Evolutionary conservation across 192 early-diverging fungal species (phyloP), one percentile per base, ranked within the genome.

Genomic region (Pilaira anomala): DNA sequence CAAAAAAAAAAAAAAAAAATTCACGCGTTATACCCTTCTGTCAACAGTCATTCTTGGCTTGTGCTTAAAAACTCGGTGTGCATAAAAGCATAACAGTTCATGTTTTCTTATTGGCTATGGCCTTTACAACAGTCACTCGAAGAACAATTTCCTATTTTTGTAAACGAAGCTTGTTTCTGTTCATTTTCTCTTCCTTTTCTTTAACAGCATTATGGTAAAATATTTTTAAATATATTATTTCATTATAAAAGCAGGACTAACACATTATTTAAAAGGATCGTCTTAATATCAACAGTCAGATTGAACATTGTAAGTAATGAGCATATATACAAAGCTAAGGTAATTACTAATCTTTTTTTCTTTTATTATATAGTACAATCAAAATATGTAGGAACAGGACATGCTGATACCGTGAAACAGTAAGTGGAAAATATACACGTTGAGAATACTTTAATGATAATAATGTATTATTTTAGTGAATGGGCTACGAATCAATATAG

Each of bases 321-420:
- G n/a, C n/a, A n/a, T n/a, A n/a, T n/a, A n/a, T n/a, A n/a, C n/a
- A n/a, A n/a, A n/a, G n/a, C n/a, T n/a, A 57, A 56, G 28, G 3
- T 5, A 39, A 18, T 12, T 48, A 2, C 58, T 61, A n/a, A 33
- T 14, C 50, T 14, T 40, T 42, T 56, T 62, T 48, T 18, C 14
- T 54, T 25, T 54, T n/a, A n/a, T n/a, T n/a, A n/a, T n/a, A 49
- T 58, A 88, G 86, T 91, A 36, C 91, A 93, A 78, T 89, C 88
- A 24, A 91, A 91, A 76, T 88, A 92, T 62, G 87, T 92, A 21
- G 93, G 93, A 56, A 95, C 92, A 18, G 93, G 93, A 59, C 89
- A 95, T 65, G 91, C 93, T 19, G 93, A 95, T 62, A 95, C 93
- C 40, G 89, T 84, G 54, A 92, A 91, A 80, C 87, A 82, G 93